Percentiles rank a stretch among this genome's conserved stretches.
phyloP scores from a whole-genome alignment of 2,329 filamentous ascomycete species.

The Fusarium clavum region DNA sequence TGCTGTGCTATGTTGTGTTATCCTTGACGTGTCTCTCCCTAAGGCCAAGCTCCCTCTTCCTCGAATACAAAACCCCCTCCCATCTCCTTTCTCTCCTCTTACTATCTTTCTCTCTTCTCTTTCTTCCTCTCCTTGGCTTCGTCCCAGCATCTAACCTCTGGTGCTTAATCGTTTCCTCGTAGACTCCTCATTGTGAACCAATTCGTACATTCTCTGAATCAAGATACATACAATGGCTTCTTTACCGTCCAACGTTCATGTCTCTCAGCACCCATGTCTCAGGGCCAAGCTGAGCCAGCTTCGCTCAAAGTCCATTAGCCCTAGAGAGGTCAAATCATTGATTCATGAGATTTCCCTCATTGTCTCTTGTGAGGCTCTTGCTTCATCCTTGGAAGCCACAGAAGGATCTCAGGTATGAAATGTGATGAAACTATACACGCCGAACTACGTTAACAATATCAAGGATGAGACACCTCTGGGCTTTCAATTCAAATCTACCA shows the following conservation, averaged over 20 bases:
- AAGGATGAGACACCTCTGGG: conserved; percentile 84
- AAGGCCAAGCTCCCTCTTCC: conserved; percentile 19
- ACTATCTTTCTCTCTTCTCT: conserved; percentile 26
- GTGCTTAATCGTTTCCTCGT: conserved; percentile 41
- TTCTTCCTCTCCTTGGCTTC: conserved; percentile 42
- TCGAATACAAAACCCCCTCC: conserved; percentile 34
- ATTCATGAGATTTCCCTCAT: conserved; percentile 89
- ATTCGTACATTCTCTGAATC: not conserved
- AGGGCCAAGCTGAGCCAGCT: conserved; percentile 90
- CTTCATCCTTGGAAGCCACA: conserved; percentile 66
- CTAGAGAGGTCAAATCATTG: conserved; percentile 82
- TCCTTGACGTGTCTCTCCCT: conserved; percentile 23
- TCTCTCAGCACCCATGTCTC: conserved; percentile 88
- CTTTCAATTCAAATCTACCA: conserved; percentile 76
- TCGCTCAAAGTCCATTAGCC: conserved; percentile 75
- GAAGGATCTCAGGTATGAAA: conserved; percentile 71
- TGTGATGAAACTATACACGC: not conserved
- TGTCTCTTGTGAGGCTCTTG: conserved; percentile 84
- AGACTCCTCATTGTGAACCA: conserved; percentile 25
- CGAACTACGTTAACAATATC: conserved; percentile 6
- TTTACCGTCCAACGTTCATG: conserved; percentile 73
- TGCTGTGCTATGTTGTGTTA: not conserved
- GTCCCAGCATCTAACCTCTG: conserved; percentile 41
- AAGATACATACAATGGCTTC: conserved; percentile 48
- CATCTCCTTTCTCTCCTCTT: conserved; percentile 23